phyloP scores from a whole-genome alignment of 2,329 filamentous ascomycete genomes.

The Exserohilum rostratum region DNA sequence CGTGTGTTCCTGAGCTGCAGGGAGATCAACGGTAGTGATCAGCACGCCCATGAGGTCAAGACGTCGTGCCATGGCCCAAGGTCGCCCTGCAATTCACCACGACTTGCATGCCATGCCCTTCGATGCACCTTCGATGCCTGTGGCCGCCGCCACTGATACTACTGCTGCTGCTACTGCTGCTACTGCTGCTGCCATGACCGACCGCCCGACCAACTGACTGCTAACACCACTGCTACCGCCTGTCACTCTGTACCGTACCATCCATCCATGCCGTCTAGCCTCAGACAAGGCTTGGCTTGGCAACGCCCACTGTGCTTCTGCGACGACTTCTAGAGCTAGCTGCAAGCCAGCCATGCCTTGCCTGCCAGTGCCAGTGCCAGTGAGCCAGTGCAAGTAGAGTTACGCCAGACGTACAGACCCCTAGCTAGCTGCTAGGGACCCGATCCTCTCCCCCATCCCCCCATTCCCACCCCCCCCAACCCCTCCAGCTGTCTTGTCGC shows the following conservation, averaged over 20 bases:
- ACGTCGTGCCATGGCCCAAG: background rate
- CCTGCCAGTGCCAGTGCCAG: no score
- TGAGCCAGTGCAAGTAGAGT: no score
- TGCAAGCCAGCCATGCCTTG: no score
- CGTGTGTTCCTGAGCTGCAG: slow-evolving; percentile 13
- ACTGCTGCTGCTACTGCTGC: background rate
- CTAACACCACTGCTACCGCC: no score
- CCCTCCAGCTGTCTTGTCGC: slow-evolving; percentile 19
- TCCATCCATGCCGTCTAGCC: slow-evolving; percentile 2
- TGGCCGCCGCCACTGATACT: background rate
- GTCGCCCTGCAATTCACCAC: background rate
- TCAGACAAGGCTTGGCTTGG: slow-evolving; percentile 5
- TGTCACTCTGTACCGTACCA: no score
- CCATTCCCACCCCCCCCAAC: background rate
- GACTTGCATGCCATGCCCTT: background rate
- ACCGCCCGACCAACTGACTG: no score
- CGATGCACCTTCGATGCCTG: slow-evolving; percentile 6
- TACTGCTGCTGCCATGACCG: no score
- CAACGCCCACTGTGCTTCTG: slow-evolving; percentile 8
- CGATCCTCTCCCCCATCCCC: no score
- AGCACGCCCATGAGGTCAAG: slow-evolving; percentile 8
- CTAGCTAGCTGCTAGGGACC: no score
- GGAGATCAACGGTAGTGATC: slow-evolving; percentile 13
- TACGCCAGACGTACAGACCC: background rate
- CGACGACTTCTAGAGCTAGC: slow-evolving; percentile 2